Evolutionary conservation across 2,329 filamentous ascomycete species (phyloP), one percentile per base, ranked within the genome.

Genomic region (Thelonectria blattea): DNA sequence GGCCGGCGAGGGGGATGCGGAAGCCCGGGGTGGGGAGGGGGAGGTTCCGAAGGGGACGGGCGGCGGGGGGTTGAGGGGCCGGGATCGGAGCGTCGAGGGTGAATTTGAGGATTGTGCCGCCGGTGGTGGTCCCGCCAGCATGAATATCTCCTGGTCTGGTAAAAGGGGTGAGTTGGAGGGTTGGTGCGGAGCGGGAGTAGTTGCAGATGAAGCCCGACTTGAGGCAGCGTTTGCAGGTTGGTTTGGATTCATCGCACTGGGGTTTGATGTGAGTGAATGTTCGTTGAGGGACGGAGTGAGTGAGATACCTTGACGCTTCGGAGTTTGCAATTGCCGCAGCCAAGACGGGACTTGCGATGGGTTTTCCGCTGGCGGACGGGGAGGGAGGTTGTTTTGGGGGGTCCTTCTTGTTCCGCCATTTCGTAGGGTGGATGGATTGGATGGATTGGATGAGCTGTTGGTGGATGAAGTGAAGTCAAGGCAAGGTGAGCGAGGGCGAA

Each of bases 251-350:
- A 65, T 87, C 85, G 62, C 84, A 87, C 83, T 85, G 49, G 46
- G 9, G 20, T 32, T n/a, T 14, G n/a, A n/a, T n/a, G n/a, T n/a
- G n/a, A 12, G 42, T 11, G 15, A 24, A 17, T 22, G 43, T 30
- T 30, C 5, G 4, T 14, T 14, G 24, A 37, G 22, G 9, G 30
- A 30, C 8, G 11, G 6, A 10, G 22, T 7, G 47, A 51, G 61
- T n/a, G 39, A 14, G 9, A 30, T 70, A 81, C 82, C 75, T 85
- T 86, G 50, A 85, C 77, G 53, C 80, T 76, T 34, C 83, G 75
- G 18, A 85, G 67, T 65, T 85, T 85, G 69, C 85, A 87, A 64
- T 86, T 86, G 3, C 78, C 78, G 64, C 84, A 86, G 2, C 84
- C 84, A 14, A 76, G 73, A 17, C 81, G 76, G 1, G 83, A 86